Evolutionary conservation across 2,329 filamentous ascomycete genomes (phyloP), one percentile per base, ranked within the genome.

Genomic region (Paraphoma sp.): DNA sequence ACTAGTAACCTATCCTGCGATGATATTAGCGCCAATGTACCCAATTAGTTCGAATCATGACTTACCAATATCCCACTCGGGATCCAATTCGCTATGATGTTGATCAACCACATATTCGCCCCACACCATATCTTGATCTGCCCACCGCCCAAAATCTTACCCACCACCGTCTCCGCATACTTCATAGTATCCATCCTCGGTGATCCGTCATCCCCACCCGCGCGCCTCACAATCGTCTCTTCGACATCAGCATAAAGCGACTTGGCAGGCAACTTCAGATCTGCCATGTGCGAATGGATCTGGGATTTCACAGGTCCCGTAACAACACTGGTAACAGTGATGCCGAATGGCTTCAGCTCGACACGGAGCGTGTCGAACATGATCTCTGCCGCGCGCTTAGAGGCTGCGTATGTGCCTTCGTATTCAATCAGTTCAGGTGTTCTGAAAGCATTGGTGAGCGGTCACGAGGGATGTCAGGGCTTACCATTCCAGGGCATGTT

Each of bases 321-420:
- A 7, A 65, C 49, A 33, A 67, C 43, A 1, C 56, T 59, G 14
- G 61, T 18, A 10, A 67, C 63, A 9, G 48, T 54, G 28, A 69
- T 56, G 5, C 55, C 65, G 14, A 69, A 56, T 0, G 64, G 61
- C 23, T 33, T 51, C 6, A 69, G 18, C 46, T 68, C 65, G 10
- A 66, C 42, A 14, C 66, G 59, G 18, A 63, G 45, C 17, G 43
- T 56, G 31, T 68, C 65, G 36, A 48, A 43, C 42, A 71, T 59
- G 60, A 69, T 69, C 46, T 73, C 68, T 1, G 72, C 62, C 9
- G 74, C 71, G 7, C 74, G 72, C 59, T 78, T 78, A 49, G 72
- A 74, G 6, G 73, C 70, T 9, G 68, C 66, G 62, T 76, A 77
- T 6, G 55, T 48, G 17, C 60, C 48, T 51, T 23, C 18, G 6